Conservation (phyloP, 2,329 filamentous ascomycete species). For the Fusarium sp. region DNA sequence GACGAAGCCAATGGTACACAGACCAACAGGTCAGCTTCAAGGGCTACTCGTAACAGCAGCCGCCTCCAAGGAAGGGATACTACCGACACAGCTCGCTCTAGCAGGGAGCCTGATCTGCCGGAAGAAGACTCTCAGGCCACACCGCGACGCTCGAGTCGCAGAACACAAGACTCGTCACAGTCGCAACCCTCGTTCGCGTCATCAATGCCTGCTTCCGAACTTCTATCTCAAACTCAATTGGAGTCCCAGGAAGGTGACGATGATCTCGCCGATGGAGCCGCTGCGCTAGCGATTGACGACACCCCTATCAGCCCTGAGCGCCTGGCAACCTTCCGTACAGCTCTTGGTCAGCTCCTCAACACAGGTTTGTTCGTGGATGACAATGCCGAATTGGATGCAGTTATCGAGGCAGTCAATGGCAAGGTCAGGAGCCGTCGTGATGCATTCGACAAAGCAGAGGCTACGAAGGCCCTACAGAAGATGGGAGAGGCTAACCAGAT, state of each 20-base stretch:
- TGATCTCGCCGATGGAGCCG: slow-evolving; percentile 57
- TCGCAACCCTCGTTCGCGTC: slow-evolving; percentile 79
- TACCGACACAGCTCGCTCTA: slow-evolving; percentile 44
- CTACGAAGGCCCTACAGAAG: slow-evolving; percentile 79
- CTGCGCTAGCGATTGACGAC: slow-evolving; percentile 59
- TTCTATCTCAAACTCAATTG: slow-evolving; percentile 61
- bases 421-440: slow-evolving; percentile 70
- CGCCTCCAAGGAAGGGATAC: slow-evolving; percentile 45
- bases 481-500: slow-evolving; percentile 90
- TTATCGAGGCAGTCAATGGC: slow-evolving; percentile 84
- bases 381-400: slow-evolving; percentile 76
- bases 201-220: slow-evolving; percentile 81
- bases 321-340: slow-evolving; percentile 80
- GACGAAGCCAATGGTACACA: slow-evolving; percentile 67
- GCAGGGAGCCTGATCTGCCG: slow-evolving; percentile 59
- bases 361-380: slow-evolving; percentile 90
- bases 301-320: slow-evolving; percentile 71
- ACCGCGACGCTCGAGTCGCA: slow-evolving; percentile 59
- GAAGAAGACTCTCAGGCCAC: slow-evolving; percentile 53
- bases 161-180: slow-evolving; percentile 57
- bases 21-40: slow-evolving; percentile 41
- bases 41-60: slow-evolving; percentile 50
- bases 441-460: slow-evolving; percentile 79
- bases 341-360: slow-evolving; percentile 86
- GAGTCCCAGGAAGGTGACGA: slow-evolving; percentile 61